These are phyloP conservation scores for Talaromyces sp. DNA, from an alignment of 2,329 filamentous ascomycete species.

Conservation along the genomic window DNA sequence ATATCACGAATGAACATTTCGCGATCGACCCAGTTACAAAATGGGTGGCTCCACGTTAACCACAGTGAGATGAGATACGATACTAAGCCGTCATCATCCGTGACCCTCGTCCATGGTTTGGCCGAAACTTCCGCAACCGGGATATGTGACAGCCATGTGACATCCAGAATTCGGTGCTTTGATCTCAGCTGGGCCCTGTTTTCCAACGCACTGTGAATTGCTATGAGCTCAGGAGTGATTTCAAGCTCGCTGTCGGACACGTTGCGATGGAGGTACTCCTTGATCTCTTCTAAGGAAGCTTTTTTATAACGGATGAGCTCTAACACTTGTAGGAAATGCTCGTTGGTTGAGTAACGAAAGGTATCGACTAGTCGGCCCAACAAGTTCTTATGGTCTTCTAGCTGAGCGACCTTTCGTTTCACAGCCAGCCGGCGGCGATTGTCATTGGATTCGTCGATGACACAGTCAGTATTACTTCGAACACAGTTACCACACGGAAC, in stretches of 20 bases:
- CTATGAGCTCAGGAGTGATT: slow-evolving; percentile 5
- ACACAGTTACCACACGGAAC: slow-evolving; percentile 19
- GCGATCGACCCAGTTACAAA: slow-evolving; percentile 26
- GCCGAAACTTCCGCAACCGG: slow-evolving; percentile 9
- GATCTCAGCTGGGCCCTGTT: background rate
- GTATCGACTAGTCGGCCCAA: slow-evolving; percentile 16
- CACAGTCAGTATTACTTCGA: slow-evolving; percentile 16
- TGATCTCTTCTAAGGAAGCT: slow-evolving; percentile 3
- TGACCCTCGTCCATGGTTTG: slow-evolving; percentile 8
- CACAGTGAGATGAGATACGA: slow-evolving; percentile 15
- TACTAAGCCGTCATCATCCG: slow-evolving; percentile 8
- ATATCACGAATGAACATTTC: slow-evolving; percentile 31
- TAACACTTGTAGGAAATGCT: slow-evolving; percentile 6
- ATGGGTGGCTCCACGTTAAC: slow-evolving; percentile 27
- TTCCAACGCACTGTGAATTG: slow-evolving; percentile 3
- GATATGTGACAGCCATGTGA: slow-evolving; percentile 10
- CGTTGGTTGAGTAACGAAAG: slow-evolving; percentile 14
- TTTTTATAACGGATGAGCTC: slow-evolving; percentile 7
- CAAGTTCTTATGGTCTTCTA: slow-evolving; percentile 18
- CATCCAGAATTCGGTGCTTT: slow-evolving; percentile 9
- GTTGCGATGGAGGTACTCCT: slow-evolving; percentile 1
- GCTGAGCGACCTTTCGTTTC: slow-evolving; percentile 19
- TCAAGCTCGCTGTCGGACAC: slow-evolving; percentile 2
- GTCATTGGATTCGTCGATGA: slow-evolving; percentile 19
- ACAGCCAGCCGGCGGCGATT: slow-evolving; percentile 17